These are phyloP conservation scores for Monosporascus cannonballus DNA, from an alignment of 2,329 filamentous ascomycete genomes.

Conservation along the genomic window DNA sequence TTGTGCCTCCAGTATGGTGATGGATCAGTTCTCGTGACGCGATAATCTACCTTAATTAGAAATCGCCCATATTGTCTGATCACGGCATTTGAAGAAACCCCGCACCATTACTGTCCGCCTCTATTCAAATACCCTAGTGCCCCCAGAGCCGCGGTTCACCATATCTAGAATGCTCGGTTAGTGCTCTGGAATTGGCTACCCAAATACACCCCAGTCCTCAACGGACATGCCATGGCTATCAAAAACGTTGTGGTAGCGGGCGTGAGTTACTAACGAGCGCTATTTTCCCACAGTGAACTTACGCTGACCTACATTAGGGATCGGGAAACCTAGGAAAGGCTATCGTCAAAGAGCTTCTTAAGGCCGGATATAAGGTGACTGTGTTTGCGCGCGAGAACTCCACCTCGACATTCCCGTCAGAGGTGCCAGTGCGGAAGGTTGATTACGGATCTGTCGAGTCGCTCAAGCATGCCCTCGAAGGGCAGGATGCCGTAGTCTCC, in stretches of 20 bases:
- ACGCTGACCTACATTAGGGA: slow-evolving; percentile 12
- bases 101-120: background rate
- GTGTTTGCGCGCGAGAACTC: slow-evolving; percentile 43
- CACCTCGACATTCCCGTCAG: slow-evolving; percentile 24
- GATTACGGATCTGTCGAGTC: slow-evolving; percentile 39
- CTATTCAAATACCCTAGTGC: background rate
- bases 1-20: too few relatives aligned
- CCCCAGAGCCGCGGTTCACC: too few relatives aligned
- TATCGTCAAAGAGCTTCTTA: slow-evolving; percentile 21
- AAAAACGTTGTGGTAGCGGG: slow-evolving; percentile 13
- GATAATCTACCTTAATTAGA: background rate
- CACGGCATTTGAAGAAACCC: background rate
- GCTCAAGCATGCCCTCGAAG: slow-evolving; percentile 40
- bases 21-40: too few relatives aligned
- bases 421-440: slow-evolving; percentile 37
- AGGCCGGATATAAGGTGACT: slow-evolving; percentile 39
- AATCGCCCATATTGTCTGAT: background rate
- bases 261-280: slow-evolving; percentile 3
- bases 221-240: slow-evolving; percentile 3
- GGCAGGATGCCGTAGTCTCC: slow-evolving; percentile 49
- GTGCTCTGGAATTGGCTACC: too few relatives aligned
- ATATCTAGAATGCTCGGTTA: too few relatives aligned
- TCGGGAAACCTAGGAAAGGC: slow-evolving; percentile 26
- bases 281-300: background rate
- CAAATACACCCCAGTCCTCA: background rate